These are phyloP conservation scores for Macrocybe gigantea DNA, from an alignment of 768 basidiomycete genomes.

Conservation along the genomic window DNA sequence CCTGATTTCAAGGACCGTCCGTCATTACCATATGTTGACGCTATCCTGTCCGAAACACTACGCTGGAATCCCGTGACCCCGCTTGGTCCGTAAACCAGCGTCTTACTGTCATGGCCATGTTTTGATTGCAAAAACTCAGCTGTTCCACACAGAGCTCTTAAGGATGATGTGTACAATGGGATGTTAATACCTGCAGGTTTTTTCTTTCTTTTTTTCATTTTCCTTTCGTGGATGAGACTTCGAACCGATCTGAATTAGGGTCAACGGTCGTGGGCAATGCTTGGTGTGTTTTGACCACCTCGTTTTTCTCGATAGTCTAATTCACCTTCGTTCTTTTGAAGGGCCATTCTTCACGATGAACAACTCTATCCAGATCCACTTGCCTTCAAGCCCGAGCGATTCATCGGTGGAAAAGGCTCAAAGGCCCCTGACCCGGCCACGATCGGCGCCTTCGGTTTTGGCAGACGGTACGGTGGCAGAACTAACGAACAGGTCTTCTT, in stretches of 20 bases:
- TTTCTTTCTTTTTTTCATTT: too few species aligned
- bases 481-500: too few species aligned
- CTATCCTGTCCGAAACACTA: too few species aligned
- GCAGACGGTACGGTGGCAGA: neutral
- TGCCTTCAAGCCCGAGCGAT: neutral
- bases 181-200: neutral
- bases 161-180: neutral
- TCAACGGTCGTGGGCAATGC: neutral
- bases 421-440: neutral
- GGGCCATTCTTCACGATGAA: neutral
- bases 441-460: neutral
- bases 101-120: too few species aligned
- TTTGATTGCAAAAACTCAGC: neutral
- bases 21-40: too few species aligned
- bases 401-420: neutral
- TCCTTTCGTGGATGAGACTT: too few species aligned
- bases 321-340: neutral
- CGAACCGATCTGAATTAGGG: too few species aligned
- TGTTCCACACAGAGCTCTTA: neutral
- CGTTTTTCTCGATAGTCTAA: neutral
- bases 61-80: conserved; percentile 1
- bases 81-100: neutral
- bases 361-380: neutral
- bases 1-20: neutral
- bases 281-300: neutral